Evolutionary conservation across 768 basidiomycete genomes (phyloP).

Genomic region (Boletus sp.): DNA sequence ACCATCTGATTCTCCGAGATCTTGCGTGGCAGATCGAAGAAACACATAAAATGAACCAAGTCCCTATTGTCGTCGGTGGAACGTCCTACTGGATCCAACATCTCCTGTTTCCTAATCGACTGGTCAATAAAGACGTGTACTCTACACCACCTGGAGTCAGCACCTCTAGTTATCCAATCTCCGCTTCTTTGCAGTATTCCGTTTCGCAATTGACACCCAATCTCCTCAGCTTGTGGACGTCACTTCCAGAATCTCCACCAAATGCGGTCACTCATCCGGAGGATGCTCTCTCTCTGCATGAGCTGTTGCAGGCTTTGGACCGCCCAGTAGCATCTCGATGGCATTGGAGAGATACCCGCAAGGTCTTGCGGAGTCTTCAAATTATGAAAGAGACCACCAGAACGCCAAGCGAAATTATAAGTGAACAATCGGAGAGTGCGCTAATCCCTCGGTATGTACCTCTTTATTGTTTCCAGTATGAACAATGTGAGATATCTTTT

Average conservation of each 20-base stretch:
- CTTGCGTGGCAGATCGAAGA: conserved; percentile 60
- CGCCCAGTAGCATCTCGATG: conserved; percentile 72
- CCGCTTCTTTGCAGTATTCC: conserved; percentile 39
- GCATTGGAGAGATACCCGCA: conserved; percentile 96
- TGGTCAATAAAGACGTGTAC: conserved; percentile 35
- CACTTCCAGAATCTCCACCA: conserved; percentile 59
- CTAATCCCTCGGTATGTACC: conserved; percentile 49
- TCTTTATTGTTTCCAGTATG: not conserved
- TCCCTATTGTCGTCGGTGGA: conserved; percentile 93
- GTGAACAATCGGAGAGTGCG: conserved; percentile 50
- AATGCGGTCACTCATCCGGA: conserved; percentile 54
- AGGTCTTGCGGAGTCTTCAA: conserved; percentile 75
- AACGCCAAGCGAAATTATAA: conserved; percentile 63
- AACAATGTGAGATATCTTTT: not conserved
- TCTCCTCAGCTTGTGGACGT: conserved; percentile 47
- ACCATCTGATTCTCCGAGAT: not conserved
- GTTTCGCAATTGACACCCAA: conserved; percentile 46
- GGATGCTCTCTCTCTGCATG: conserved; percentile 60
- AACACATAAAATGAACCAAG: conserved; percentile 53
- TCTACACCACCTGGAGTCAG: conserved; percentile 1
- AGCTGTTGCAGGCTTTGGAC: conserved; percentile 67
- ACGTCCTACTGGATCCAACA: conserved; percentile 99
- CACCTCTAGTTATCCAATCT: conserved; percentile 15
- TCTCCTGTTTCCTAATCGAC: conserved; percentile 81
- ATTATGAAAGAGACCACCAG: conserved; percentile 71